Base-by-base conservation (phyloP, 1,284 basidiomycete genomes). In the Sparassis latifolia region DNA sequence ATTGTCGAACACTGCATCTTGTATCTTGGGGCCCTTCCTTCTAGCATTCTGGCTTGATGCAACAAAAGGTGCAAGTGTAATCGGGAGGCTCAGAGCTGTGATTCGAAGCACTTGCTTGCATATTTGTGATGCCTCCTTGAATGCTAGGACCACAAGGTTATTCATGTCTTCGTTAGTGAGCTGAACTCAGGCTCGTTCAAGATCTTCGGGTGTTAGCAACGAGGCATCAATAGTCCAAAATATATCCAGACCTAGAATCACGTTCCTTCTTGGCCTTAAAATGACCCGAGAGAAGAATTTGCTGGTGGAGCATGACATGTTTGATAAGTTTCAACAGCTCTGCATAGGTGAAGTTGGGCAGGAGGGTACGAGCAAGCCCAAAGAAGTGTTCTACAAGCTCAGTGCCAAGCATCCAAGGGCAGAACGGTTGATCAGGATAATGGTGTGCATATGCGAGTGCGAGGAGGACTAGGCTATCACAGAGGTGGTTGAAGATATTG, bases 331-430 rank as follows among this genome's bases (percentile, higher is more conserved):
- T 61, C 2, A 63, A 33, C 9, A 65, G 54, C 45, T 65, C 61
- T 0, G 56, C 54, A 40, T 56, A 65, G 0, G 63, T 58, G 47
- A 65, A 65, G 47, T 65, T 58, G 0, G 62, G 62, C 3, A 65
- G 52, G 27, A 62, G 49, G 2, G 48, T 48, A 4, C 59, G 58
- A 3, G 62, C 61, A 4, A 64, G 52, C 0, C 63, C 63, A 44
- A 65, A 64, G 55, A 65, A 64, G 43, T 64, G 63, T 42, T 65
- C 61, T 5, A 65, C 58, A 42, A 64, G 62, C 10, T 62, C 61
- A 2, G 63, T 65, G 0, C 59, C 61, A 0, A 60, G 45, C 1
- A 61, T 30, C 58, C 58, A 61, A 2, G 59, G 58, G 42, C 59
- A 64, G 42, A 65, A 64, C 5, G 63, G 56, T 6, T 58, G 50